A percentile compares a stretch with the other conserved stretches of the same genome.
These are phyloP conservation scores for Rhazya stricta DNA, from an alignment of 257 asterid genomes.

Conservation along the genomic window DNA sequence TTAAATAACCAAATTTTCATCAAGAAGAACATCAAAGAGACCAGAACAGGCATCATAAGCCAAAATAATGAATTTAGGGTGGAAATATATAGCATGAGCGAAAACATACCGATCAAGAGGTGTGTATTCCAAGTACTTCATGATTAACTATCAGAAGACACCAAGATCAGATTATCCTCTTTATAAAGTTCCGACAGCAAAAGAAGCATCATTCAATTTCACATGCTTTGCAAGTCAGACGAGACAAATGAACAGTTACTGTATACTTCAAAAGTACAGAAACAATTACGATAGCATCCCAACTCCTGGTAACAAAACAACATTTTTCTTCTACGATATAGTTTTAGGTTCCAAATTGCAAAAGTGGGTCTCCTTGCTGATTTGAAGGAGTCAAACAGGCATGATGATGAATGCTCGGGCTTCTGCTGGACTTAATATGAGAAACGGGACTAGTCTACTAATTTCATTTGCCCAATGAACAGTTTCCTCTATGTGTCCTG, in stretches of 20 bases:
- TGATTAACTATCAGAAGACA: slow-evolving; percentile 25
- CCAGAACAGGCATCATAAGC: not conserved
- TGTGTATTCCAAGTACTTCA: slow-evolving; percentile 88
- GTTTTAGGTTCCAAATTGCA: not conserved
- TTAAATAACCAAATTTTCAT: not conserved
- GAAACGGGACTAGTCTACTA: not conserved
- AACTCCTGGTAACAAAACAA: not conserved
- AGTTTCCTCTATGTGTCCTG: not conserved
- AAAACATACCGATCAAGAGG: slow-evolving; percentile 67
- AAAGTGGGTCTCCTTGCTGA: too few species aligned
- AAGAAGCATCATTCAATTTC: not conserved
- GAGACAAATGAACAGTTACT: not conserved
- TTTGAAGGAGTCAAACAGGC: not conserved
- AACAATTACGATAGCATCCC: not conserved
- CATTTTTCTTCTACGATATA: not conserved
- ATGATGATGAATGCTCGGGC: not conserved
- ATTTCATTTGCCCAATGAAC: not conserved
- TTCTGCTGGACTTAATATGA: not conserved
- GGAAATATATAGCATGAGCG: not conserved
- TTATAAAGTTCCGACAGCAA: not conserved
- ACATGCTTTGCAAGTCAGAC: not conserved
- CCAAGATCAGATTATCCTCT: not conserved
- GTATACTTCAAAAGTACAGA: not conserved
- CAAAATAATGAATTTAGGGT: not conserved
- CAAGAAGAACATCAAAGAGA: not conserved